Evolutionary conservation across 345 rosid genomes (phyloP).

Genomic region (Pelargonium nanum): DNA sequence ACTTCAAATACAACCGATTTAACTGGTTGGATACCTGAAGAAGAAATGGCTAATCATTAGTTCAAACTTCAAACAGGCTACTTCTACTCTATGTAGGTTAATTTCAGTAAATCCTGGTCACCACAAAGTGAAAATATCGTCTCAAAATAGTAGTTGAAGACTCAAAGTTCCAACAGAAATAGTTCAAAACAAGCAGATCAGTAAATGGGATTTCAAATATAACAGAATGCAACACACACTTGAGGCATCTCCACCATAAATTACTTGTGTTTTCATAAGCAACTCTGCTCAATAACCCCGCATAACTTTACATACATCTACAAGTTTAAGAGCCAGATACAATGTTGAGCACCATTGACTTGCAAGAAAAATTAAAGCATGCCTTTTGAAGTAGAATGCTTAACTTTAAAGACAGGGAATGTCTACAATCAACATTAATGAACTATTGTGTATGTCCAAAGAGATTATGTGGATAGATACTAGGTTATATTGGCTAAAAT

Average conservation of each 20-base stretch:
- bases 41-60: conserved; percentile 9
- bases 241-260: neutral
- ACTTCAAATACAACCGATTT: conserved; percentile 63
- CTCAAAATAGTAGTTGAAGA: neutral
- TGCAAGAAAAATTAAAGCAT: neutral
- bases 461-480: neutral
- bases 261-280: neutral
- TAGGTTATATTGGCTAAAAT: neutral
- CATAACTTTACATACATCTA: neutral
- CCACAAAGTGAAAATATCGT: neutral
- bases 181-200: neutral
- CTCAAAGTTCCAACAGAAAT: neutral
- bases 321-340: neutral
- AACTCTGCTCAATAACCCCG: neutral
- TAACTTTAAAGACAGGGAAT: no score
- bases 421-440: neutral
- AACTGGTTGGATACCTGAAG: conserved; percentile 85
- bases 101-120: neutral
- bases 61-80: conserved; percentile 10
- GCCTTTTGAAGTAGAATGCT: neutral
- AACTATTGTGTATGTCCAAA: neutral
- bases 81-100: neutral
- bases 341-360: neutral
- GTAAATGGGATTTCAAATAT: neutral
- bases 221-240: neutral